Conservation (phyloP, 2,329 filamentous ascomycete genomes). For the Ophiostoma montium region DNA sequence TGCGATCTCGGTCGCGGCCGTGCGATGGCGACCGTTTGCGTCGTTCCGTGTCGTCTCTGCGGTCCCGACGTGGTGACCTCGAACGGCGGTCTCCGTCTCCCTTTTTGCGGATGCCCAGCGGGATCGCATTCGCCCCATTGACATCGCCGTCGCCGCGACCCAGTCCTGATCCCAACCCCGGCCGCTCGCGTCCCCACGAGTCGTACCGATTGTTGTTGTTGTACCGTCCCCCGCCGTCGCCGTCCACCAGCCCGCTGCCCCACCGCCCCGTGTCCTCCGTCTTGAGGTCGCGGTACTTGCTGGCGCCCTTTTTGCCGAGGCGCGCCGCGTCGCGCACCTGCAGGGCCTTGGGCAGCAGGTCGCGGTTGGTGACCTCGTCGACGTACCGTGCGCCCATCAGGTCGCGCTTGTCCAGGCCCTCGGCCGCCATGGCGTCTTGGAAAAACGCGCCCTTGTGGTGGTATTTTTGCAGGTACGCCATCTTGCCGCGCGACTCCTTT, state of each 20-base stretch:
- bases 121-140: constrained; percentile 57
- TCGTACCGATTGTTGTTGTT: constrained; percentile 15
- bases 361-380: constrained; percentile 71
- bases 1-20: not conserved
- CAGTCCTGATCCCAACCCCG: constrained; percentile 13
- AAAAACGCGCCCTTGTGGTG: constrained; percentile 96
- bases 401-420: constrained; percentile 66
- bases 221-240: constrained; percentile 22
- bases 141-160: constrained; percentile 23
- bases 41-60: not conserved
- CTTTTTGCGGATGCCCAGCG: constrained; percentile 47
- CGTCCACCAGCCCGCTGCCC: constrained; percentile 44
- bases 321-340: constrained; percentile 90
- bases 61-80: too few species aligned
- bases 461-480: constrained; percentile 89
- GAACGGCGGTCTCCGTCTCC: not conserved
- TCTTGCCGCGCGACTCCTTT: constrained; percentile 62
- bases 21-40: not conserved
- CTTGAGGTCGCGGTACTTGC: constrained; percentile 78
- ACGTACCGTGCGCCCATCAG: constrained; percentile 73
- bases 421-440: constrained; percentile 61
- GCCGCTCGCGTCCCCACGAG: constrained; percentile 9
- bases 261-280: constrained; percentile 83
- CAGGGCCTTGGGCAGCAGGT: constrained; percentile 77
- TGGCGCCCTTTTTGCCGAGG: constrained; percentile 80